phyloP scores from a whole-genome alignment of 116 monocot species.

The Zostera marina region DNA sequence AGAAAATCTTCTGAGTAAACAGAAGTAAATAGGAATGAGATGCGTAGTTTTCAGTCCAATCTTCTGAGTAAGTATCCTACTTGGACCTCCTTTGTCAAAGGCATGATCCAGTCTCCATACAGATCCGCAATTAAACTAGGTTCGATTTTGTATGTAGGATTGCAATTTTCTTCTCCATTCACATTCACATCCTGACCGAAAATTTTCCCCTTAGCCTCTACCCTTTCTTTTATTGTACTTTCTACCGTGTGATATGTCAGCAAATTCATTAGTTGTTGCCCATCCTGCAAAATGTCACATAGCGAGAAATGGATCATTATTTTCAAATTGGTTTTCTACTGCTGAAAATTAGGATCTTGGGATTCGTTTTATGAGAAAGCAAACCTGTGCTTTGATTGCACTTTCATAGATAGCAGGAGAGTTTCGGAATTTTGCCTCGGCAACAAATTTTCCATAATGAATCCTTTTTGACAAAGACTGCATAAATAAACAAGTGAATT shows the following conservation, averaged over 20 bases:
- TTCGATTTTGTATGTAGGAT: slow-evolving; percentile 46
- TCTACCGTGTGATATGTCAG: slow-evolving; percentile 72
- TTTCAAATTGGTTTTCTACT: background rate
- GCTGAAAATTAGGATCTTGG: background rate
- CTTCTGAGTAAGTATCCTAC: slow-evolving; percentile 67
- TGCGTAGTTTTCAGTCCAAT: slow-evolving; percentile 30
- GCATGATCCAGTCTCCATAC: slow-evolving; percentile 88
- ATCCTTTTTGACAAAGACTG: slow-evolving; percentile 64
- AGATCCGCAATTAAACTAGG: slow-evolving; percentile 72
- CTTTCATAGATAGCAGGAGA: slow-evolving; percentile 41
- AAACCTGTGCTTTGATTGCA: slow-evolving; percentile 77
- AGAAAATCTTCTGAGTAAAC: no score
- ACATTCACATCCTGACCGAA: slow-evolving; percentile 57
- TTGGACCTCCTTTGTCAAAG: slow-evolving; percentile 89
- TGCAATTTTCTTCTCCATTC: slow-evolving; percentile 10
- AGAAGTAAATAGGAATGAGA: no score
- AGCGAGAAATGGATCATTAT: background rate
- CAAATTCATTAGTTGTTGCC: slow-evolving; percentile 44
- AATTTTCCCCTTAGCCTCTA: slow-evolving; percentile 42
- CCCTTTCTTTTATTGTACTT: slow-evolving; percentile 37
- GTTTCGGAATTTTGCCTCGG: slow-evolving; percentile 78
- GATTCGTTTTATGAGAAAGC: background rate
- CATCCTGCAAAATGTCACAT: slow-evolving; percentile 24
- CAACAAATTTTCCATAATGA: slow-evolving; percentile 90
- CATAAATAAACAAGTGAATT: slow-evolving; percentile 4